Evolutionary conservation across 257 asterid species (phyloP).

Genomic region (Cinchona pubescens): DNA sequence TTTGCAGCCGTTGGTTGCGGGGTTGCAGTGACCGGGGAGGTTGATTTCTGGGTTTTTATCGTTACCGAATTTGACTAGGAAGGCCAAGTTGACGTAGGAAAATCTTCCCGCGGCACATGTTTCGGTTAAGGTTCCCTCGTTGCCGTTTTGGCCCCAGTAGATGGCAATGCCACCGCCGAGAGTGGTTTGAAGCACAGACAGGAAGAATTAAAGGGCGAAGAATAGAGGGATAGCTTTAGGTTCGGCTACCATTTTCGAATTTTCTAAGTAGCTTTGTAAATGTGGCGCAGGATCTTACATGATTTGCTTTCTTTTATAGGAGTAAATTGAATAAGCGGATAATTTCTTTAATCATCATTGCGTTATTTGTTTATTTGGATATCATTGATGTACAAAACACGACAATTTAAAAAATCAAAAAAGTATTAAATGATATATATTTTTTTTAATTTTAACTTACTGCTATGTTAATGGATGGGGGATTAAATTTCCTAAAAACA

Average conservation of each 20-base stretch:
- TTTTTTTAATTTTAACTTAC: no score
- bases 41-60: slow-evolving; percentile 62
- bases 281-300: neutral
- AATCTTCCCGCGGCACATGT: slow-evolving; percentile 70
- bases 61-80: slow-evolving; percentile 52
- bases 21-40: slow-evolving; percentile 84
- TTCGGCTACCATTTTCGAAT: slow-evolving; percentile 9
- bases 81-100: slow-evolving; percentile 57
- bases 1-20: slow-evolving; percentile 41
- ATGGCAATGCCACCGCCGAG: slow-evolving; percentile 46
- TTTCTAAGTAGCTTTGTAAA: neutral
- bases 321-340: neutral
- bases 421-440: neutral
- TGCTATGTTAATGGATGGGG: no score
- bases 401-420: neutral
- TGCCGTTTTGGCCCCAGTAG: slow-evolving; percentile 76
- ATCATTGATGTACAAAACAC: no score
- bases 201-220: slow-evolving; percentile 5
- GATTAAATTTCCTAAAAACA: no score
- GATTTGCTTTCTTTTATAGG: neutral
- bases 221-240: neutral
- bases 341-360: neutral
- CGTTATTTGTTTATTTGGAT: no score
- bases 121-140: slow-evolving; percentile 31
- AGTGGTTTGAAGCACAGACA: slow-evolving; percentile 3